phyloP scores from a whole-genome alignment of 345 rosid species.

The Punica granatum region DNA sequence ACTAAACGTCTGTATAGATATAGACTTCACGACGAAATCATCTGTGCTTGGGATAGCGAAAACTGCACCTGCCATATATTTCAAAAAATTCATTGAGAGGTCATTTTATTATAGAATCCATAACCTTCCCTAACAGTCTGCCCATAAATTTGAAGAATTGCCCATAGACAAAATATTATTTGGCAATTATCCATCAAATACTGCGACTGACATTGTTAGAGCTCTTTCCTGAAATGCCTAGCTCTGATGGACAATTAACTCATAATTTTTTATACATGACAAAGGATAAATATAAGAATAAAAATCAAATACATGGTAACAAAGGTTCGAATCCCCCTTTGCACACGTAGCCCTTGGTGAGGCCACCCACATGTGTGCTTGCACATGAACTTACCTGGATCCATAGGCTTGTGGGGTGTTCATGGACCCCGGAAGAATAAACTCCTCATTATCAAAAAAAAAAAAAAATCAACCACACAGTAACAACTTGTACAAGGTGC shows the following conservation, averaged over 20 bases:
- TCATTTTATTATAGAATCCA: background rate
- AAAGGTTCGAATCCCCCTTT: no score
- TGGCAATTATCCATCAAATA: background rate
- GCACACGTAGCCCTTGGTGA: no score
- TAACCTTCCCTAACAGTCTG: background rate
- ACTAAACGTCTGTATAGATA: conserved; percentile 33
- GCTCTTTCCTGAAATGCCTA: background rate
- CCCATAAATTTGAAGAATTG: background rate
- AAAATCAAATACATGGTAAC: no score
- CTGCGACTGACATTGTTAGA: background rate
- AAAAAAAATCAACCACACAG: no score
- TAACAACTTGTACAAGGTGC: no score
- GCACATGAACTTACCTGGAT: no score
- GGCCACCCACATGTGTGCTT: no score
- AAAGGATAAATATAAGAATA: no score
- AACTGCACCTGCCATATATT: conserved; percentile 36
- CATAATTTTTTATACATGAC: no score
- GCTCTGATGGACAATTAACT: background rate
- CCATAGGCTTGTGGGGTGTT: no score
- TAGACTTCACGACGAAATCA: conserved; percentile 29
- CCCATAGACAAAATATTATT: background rate
- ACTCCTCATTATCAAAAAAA: no score
- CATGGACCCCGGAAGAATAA: no score
- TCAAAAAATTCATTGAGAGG: conserved; percentile 10
- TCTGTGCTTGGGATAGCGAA: conserved; percentile 37